These are phyloP conservation scores for Lycium barbarum DNA, from an alignment of 257 asterid genomes.

Conservation along the genomic window DNA sequence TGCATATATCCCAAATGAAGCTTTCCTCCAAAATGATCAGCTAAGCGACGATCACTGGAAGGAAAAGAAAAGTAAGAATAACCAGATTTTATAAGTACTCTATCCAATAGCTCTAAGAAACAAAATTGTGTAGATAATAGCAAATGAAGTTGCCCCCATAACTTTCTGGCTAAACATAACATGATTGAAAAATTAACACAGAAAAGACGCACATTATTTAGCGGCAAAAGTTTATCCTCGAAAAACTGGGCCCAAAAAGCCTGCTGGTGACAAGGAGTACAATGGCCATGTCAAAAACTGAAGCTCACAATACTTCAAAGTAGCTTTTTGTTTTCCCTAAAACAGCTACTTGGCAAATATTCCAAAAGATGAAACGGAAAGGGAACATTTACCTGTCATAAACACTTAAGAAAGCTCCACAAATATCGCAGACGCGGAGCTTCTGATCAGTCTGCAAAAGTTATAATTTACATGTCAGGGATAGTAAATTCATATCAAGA, in stretches of 20 bases:
- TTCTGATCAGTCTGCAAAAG: slow-evolving; percentile 92
- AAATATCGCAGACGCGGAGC: slow-evolving; percentile 98
- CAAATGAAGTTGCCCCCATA: slow-evolving; percentile 35
- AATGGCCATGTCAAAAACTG: slow-evolving; percentile 79
- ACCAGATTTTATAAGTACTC: not conserved
- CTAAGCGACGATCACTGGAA: slow-evolving; percentile 99
- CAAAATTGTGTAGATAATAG: slow-evolving; percentile 5
- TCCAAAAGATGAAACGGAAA: slow-evolving; percentile 18
- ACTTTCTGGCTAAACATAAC: slow-evolving; percentile 58
- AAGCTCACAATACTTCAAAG: slow-evolving; percentile 55
- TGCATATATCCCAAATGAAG: slow-evolving; percentile 97
- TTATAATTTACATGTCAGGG: slow-evolving; percentile 41
- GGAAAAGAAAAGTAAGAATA: slow-evolving; percentile 29
- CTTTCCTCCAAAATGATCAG: slow-evolving; percentile 99
- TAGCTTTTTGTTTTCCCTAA: slow-evolving; percentile 51
- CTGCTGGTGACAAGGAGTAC: slow-evolving; percentile 98
- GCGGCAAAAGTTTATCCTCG: slow-evolving; percentile 98
- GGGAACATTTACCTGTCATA: slow-evolving; percentile 74
- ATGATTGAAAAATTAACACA: slow-evolving; percentile 69
- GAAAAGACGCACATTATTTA: slow-evolving; percentile 97
- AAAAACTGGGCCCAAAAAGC: slow-evolving; percentile 98
- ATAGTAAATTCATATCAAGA: slow-evolving; percentile 19
- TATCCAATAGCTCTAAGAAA: not conserved
- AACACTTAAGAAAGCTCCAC: slow-evolving; percentile 96
- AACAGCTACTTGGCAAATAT: slow-evolving; percentile 27